Conservation (phyloP, 2,329 filamentous ascomycete species). For the Fusarium subglutinans region DNA sequence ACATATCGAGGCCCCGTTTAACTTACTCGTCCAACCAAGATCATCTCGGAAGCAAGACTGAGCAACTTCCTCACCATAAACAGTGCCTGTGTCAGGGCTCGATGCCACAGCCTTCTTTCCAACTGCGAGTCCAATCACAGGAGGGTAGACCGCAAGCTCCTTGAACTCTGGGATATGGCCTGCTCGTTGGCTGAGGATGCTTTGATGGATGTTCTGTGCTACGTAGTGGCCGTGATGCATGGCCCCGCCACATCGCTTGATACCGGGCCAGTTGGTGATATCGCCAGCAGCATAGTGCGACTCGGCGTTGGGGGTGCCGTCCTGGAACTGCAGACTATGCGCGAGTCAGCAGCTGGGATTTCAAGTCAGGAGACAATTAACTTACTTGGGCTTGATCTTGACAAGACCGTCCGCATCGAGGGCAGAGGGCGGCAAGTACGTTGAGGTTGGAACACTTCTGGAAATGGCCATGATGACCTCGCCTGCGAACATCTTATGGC, state of each 20-base stretch:
- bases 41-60: slow-evolving; percentile 73
- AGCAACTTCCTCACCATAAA: slow-evolving; percentile 70
- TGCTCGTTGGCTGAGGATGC: slow-evolving; percentile 58
- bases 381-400: slow-evolving; percentile 66
- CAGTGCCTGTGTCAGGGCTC: slow-evolving; percentile 64
- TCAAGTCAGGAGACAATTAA: neutral
- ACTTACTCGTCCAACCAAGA: slow-evolving; percentile 70
- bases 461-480: slow-evolving; percentile 77
- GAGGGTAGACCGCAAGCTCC: slow-evolving; percentile 63
- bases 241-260: slow-evolving; percentile 80
- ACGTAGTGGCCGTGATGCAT: slow-evolving; percentile 77
- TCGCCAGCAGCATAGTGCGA: slow-evolving; percentile 77
- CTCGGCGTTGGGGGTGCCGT: slow-evolving; percentile 63
- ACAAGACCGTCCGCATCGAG: slow-evolving; percentile 74
- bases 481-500: slow-evolving; percentile 67
- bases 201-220: slow-evolving; percentile 73
- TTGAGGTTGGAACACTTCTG: slow-evolving; percentile 68
- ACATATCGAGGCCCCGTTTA: too few relatives aligned
- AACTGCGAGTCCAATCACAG: slow-evolving; percentile 76
- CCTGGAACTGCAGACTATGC: slow-evolving; percentile 63
- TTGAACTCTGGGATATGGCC: slow-evolving; percentile 56
- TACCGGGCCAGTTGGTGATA: slow-evolving; percentile 75
- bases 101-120: slow-evolving; percentile 75
- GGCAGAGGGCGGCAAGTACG: slow-evolving; percentile 66
- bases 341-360: neutral